Evolutionary conservation across 176 grass and related monocot genomes (phyloP).

Genomic region (Ananas comosus): DNA sequence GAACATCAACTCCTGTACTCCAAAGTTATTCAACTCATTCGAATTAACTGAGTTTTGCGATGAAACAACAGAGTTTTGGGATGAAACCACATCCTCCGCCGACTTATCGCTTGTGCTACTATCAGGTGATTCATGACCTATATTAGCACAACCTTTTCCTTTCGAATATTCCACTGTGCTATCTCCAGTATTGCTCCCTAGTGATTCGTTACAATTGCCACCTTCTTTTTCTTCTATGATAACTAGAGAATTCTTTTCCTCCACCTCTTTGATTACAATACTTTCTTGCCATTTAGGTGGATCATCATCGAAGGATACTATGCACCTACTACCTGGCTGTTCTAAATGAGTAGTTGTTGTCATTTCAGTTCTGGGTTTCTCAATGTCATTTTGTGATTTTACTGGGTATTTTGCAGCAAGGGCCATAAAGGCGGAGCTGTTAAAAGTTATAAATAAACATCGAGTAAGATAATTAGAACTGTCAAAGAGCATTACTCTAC

Average conservation of each 20-base stretch:
- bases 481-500: conserved; percentile 2
- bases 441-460: conserved; percentile 16
- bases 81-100: conserved; percentile 48
- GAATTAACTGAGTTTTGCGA: conserved; percentile 31
- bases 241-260: conserved; percentile 27
- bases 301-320: conserved; percentile 28
- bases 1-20: conserved; percentile 20
- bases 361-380: conserved; percentile 21
- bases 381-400: conserved; percentile 24
- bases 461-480: not conserved
- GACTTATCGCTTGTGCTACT: conserved; percentile 28
- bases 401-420: conserved; percentile 59
- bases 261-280: conserved; percentile 46
- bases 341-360: conserved; percentile 23
- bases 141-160: conserved; percentile 19
- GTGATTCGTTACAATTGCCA: conserved; percentile 45
- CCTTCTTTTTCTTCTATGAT: conserved; percentile 53
- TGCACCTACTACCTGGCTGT: conserved; percentile 10
- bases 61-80: conserved; percentile 53
- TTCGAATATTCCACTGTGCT: conserved; percentile 9
- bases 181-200: conserved; percentile 34
- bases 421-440: conserved; percentile 77
- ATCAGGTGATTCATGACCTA: conserved; percentile 26
- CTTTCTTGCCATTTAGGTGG: conserved; percentile 41
- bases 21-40: conserved; percentile 27